Evolutionary conservation across 306 rosid genomes (phyloP), one percentile per base, ranked within the genome.

Genomic region (Prunus persica): DNA sequence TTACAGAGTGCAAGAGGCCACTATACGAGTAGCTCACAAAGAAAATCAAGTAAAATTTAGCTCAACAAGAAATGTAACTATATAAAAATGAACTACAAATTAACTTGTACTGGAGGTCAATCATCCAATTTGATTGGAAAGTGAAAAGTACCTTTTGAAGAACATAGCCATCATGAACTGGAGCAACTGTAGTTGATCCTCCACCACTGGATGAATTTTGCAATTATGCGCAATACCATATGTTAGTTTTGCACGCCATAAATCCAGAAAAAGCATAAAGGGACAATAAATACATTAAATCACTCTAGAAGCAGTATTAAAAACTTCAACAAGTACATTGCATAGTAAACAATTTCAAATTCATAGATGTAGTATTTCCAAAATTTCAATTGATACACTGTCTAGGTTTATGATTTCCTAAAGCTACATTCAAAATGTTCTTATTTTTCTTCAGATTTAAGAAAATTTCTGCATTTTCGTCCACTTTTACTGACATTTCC

Each of bases 91-190:
- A 47, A 68, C 47, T 50, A 25, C 58, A 57, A 22, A 62, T 30
- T 18, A 52, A 70, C 62, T 30, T n/a, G 13, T 18, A 51, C 27
- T 8, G 24, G 20, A 70, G 63, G 24, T 71, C 51, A 56, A 10
- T 34, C 34, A 72, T 41, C 20, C 20, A 56, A 43, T 34, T 61
- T 24, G 69, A n/a, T 18, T 27, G 45, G 41, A 73, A 25, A 34
- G 7, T 18, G 80, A 65, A 68, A 30, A 69, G 38, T 88, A 95
- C 99, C 96, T 95, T 95, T 79, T 91, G 99, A 82, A 95, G 90
- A 85, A 95, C 97, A 82, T 92, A 95, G 65, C 99, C 99, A 82
- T 95, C 99, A 84, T 92, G 97, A 64, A 95, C 99, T 11, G 99
- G 97, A 68, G 96, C 99, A 83, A 95, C 88, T 61, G 97, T 92